Evolutionary conservation across 306 rosid genomes (phyloP), one percentile per base, ranked within the genome.

Genomic region (Prosopis cineraria): DNA sequence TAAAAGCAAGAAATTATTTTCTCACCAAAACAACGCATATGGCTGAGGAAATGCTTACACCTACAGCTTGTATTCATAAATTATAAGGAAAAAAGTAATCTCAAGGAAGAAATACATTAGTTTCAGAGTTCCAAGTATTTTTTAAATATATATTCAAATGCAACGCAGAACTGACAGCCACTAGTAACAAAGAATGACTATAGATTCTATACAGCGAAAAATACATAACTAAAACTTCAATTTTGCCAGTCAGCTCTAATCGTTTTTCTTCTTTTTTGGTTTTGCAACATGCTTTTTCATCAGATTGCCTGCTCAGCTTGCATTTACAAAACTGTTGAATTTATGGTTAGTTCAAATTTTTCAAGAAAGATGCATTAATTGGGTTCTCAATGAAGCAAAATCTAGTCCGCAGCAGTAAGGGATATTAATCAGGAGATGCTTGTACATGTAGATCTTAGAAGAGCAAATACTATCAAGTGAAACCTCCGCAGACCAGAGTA

Each of bases 41-140:
- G 14, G 39, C 63, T 27, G 41, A 60, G 71, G 45, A 60, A 74
- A 17, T 37, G 10, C 36, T n/a, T 72, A 72, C n/a, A 53, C 12
- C 52, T 20, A n/a, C n/a, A n/a, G n/a, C n/a, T 41, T 10, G 17
- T 19, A 41, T 17, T 40, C 43, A 27, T 16, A 59, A 56, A 27
- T 45, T 47, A 11, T 8, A 33, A n/a, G 25, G 44, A 10, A 40
- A 40, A 40, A 40, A 40, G 44, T 40, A 7, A 2, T 40, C 1
- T 40, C 2, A 40, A 40, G 44, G 67, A 22, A 39, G 29, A 58
- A 29, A 41, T 17, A 25, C 41, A 10, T 39, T 14, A 58, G 40
- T 6, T 31, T 37, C 13, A 58, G 64, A 25, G 27, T 50, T 16
- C 36, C 40, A 55, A 73, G 34, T 19, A 8, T 10, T 20, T 33